These are phyloP conservation scores for Marchantia polymorpha DNA, from an alignment of 225 moss, liverwort and hornwort species.

Conservation along the genomic window DNA sequence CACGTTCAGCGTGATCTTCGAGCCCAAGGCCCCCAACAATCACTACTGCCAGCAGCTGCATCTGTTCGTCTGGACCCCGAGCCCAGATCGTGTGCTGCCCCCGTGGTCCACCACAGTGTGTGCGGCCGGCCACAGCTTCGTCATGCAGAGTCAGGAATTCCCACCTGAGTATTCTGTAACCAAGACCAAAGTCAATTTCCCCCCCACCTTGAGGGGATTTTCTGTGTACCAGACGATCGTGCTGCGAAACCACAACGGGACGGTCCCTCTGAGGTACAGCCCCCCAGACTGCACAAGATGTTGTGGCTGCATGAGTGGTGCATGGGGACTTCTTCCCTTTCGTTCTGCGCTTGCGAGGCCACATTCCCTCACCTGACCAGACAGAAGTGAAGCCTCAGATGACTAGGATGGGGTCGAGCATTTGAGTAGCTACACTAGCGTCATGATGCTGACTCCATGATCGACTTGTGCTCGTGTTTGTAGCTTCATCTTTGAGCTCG, in stretches of 20 bases:
- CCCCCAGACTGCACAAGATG: background rate
- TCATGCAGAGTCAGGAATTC: constrained; percentile 63
- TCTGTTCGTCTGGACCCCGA: constrained; percentile 73
- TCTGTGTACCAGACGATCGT: constrained; percentile 66
- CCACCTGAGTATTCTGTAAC: constrained; percentile 69
- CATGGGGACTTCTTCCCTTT: too few relatives aligned
- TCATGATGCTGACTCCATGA: constrained; percentile 1
- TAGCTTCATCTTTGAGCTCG: constrained; percentile 74
- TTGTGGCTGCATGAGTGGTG: background rate
- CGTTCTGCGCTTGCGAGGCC: background rate
- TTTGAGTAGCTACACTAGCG: background rate
- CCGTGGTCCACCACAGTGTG: constrained; percentile 69
- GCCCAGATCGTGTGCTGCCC: constrained; percentile 74
- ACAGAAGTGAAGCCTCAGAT: background rate
- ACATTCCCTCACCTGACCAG: background rate
- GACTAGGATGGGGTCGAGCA: background rate
- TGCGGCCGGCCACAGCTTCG: constrained; percentile 63
- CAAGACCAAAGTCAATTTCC: constrained; percentile 64
- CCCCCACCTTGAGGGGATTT: constrained; percentile 71
- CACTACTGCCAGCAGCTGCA: constrained; percentile 71
- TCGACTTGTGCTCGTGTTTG: constrained; percentile 17
- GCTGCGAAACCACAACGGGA: constrained; percentile 75
- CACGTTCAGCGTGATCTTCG: constrained; percentile 74
- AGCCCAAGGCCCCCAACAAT: constrained; percentile 56
- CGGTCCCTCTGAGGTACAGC: constrained; percentile 74